Evolutionary conservation across 2,329 filamentous ascomycete species (phyloP), one percentile per base, ranked within the genome.

Genomic region (Colletotrichum lini): DNA sequence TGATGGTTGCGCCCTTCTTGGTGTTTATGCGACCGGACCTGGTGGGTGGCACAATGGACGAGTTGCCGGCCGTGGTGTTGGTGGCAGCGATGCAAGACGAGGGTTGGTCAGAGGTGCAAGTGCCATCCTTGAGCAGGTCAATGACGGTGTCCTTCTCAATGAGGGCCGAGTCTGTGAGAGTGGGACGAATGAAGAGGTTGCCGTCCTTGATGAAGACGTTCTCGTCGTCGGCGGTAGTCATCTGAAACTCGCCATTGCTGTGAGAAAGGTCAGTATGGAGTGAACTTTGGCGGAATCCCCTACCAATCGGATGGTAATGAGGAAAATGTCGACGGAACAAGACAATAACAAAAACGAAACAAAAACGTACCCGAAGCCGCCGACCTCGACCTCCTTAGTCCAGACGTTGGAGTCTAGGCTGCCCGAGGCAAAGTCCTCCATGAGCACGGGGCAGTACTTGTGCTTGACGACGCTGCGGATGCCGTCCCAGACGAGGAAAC

Each of bases 211-310:
- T 80, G 78, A 89, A 96, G 67, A 94, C 90, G 76, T 97, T 97
- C 78, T 94, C 90, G 53, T 93, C 89, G 3, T 83, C 87, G 63
- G 83, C 83, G 4, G 94, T 97, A 0, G 94, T 95, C 82, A 91
- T 84, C 75, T 95, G 91, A 79, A 97, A 97, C 79, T 96, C 89
- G 59, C 93, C 93, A 74, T 96, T 96, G 67, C 94, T 92, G 67
- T 8, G 59, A 45, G 75, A 42, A 26, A 3, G 16, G 44, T 68
- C 49, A 58, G 57, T 18, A 18, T 73, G 21, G 10, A 50, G 58
- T 15, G 16, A 10, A 16, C 35, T 9, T 38, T 38, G 35, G 35
- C 1, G 8, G 35, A 38, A 8, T 38, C 8, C 35, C 35, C 35
- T 10, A 38, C 35, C 35, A 38, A 8, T 38, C 8, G 35, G 9